Percentiles rank a stretch among this genome's conserved stretches.
Evolutionary conservation across 1,284 basidiomycete genomes (phyloP).

Genomic region (Pascua sp.): DNA sequence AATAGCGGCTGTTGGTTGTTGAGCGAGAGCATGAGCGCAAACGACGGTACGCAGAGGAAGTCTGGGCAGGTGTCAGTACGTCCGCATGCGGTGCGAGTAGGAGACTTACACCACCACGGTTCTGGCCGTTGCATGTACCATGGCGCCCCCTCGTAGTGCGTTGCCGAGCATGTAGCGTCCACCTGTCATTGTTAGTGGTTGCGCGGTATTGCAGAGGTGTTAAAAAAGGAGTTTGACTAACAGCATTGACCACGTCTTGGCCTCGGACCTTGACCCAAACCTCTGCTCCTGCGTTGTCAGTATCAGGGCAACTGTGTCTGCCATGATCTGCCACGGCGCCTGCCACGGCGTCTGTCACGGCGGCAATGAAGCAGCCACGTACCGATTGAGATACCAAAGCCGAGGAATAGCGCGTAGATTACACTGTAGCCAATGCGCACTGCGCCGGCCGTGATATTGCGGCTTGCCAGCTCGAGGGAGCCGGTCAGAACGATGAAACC

Average conservation of each 20-base stretch:
- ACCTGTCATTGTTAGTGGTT: constrained; percentile 55
- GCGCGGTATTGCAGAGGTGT: too few relatives aligned
- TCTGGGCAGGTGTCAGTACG: constrained; percentile 50
- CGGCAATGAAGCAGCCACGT: too few relatives aligned
- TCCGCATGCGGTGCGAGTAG: neutral
- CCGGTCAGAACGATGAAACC: constrained; percentile 72
- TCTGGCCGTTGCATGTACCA: constrained; percentile 51
- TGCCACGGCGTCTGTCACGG: too few relatives aligned
- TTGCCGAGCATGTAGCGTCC: constrained; percentile 51
- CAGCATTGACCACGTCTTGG: constrained; percentile 52
- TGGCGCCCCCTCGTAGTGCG: constrained; percentile 56
- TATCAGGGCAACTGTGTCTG: too few relatives aligned
- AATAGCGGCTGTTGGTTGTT: constrained; percentile 71
- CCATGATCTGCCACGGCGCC: too few relatives aligned
- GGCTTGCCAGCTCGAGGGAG: constrained; percentile 67
- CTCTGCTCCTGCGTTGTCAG: constrained; percentile 48
- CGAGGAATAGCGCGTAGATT: constrained; percentile 62
- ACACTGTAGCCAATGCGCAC: constrained; percentile 76
- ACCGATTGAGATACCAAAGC: constrained; percentile 78
- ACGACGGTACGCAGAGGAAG: constrained; percentile 76
- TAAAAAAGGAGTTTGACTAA: too few relatives aligned
- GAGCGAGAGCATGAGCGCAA: constrained; percentile 68
- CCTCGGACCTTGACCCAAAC: constrained; percentile 61
- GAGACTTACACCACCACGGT: constrained; percentile 51
- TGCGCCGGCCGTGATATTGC: constrained; percentile 76